Percentiles rank a stretch among this genome's conserved stretches.
phyloP scores from a whole-genome alignment of 2,329 filamentous ascomycete genomes.

The Phymatotrichopsis omnivora region DNA sequence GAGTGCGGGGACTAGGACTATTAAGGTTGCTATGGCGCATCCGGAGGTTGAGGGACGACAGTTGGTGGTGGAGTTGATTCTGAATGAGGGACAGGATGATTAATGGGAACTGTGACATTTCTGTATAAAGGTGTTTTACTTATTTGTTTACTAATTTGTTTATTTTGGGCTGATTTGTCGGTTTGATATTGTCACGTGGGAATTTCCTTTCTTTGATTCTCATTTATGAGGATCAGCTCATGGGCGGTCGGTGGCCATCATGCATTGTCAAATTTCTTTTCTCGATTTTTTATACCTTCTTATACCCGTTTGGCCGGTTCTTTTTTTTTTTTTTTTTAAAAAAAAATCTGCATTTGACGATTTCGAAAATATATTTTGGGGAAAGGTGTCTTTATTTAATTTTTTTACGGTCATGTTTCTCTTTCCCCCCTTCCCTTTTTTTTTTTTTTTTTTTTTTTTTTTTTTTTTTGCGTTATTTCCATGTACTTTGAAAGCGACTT shows the following conservation, averaged over 20 bases:
- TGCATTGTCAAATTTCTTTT: not conserved
- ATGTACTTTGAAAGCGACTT: conserved; percentile 19
- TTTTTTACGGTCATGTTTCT: conserved; percentile 11
- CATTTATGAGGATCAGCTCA: no score
- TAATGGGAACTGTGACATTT: conserved; percentile 26
- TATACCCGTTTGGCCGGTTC: not conserved
- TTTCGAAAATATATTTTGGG: conserved; percentile 1
- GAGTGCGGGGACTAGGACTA: conserved; percentile 53
- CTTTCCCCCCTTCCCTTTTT: conserved; percentile 6
- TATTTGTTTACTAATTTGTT: conserved; percentile 3
- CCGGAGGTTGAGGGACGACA: conserved; percentile 75
- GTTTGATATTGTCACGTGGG: conserved; percentile 21
- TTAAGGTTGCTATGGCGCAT: conserved; percentile 94
- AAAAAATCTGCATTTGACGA: not conserved
- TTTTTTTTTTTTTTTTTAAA: not conserved
- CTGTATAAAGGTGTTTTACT: conserved; percentile 17
- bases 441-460: conserved; percentile 11
- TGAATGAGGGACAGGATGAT: conserved; percentile 74
- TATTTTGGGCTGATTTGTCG: no score
- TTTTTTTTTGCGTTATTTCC: conserved; percentile 21
- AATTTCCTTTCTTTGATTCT: conserved; percentile 15
- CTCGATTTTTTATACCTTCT: not conserved
- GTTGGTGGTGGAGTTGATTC: conserved; percentile 80
- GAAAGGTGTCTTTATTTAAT: conserved; percentile 6
- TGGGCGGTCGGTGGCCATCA: not conserved